These are phyloP conservation scores for Podosphaera aphanis DNA, from an alignment of 2,329 filamentous ascomycete species.

Conservation along the genomic window DNA sequence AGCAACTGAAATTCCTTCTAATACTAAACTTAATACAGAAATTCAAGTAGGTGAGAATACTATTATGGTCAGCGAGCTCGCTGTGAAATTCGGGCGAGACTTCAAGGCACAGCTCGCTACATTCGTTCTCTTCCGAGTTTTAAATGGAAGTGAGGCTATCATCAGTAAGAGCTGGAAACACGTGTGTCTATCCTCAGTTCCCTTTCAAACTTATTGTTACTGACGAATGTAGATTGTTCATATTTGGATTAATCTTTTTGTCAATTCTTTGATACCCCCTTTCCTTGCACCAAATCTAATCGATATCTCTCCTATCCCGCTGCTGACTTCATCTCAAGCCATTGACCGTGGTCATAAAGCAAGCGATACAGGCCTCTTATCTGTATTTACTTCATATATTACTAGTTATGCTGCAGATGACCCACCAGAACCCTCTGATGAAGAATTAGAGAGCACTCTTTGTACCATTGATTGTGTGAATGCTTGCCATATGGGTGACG, in stretches of 20 bases:
- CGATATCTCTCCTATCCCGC: slow-evolving; percentile 57
- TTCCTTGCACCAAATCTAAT: slow-evolving; percentile 48
- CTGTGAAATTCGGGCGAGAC: slow-evolving; percentile 83
- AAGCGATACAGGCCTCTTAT: slow-evolving; percentile 68
- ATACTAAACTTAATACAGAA: slow-evolving; percentile 79
- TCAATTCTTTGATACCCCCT: slow-evolving; percentile 75
- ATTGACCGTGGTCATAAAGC: slow-evolving; percentile 67
- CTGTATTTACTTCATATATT: slow-evolving; percentile 85
- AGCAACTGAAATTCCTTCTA: slow-evolving; percentile 50
- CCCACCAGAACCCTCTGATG: slow-evolving; percentile 87
- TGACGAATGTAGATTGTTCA: slow-evolving; percentile 42
- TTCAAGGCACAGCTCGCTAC: slow-evolving; percentile 85
- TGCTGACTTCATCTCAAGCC: slow-evolving; percentile 77
- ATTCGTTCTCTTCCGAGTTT: slow-evolving; percentile 80
- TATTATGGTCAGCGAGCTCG: slow-evolving; percentile 96
- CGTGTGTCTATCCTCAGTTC: slow-evolving; percentile 24
- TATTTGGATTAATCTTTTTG: slow-evolving; percentile 87
- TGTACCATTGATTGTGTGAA: slow-evolving; percentile 88
- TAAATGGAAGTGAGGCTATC: slow-evolving; percentile 60
- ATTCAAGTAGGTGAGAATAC: slow-evolving; percentile 78
- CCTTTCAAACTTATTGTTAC: slow-evolving; percentile 16
- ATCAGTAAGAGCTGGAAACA: slow-evolving; percentile 59
- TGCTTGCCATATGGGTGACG: slow-evolving; percentile 60
- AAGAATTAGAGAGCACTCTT: slow-evolving; percentile 86
- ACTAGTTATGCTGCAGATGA: slow-evolving; percentile 98